phyloP scores from a whole-genome alignment of 805 yeast genomes.

The Candida ficus region DNA sequence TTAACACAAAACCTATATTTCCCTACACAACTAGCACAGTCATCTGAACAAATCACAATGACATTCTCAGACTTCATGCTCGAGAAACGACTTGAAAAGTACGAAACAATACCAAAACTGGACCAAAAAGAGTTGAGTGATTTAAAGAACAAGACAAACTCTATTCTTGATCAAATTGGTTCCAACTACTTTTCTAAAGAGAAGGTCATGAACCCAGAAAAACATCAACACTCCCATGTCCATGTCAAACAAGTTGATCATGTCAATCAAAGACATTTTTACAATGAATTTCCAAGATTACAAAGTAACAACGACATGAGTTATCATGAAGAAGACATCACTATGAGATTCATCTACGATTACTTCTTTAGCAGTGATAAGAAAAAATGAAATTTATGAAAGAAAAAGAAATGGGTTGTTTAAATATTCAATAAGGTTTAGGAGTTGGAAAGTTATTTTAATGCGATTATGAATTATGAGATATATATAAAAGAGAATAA shows the following conservation, averaged over 20 bases:
- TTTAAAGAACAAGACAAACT: background rate
- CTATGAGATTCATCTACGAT: constrained; percentile 22
- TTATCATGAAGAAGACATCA: constrained; percentile 25
- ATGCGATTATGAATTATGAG: no score
- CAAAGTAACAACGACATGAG: constrained; percentile 24
- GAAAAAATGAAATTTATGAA: constrained; percentile 5
- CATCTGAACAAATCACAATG: background rate
- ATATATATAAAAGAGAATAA: no score
- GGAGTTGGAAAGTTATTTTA: constrained; percentile 1
- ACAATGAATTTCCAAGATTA: constrained; percentile 25
- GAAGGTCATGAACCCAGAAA: constrained; percentile 9
- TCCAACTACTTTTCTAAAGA: constrained; percentile 6
- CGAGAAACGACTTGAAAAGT: constrained; percentile 16
- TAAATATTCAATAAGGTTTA: no score
- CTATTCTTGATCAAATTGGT: constrained; percentile 5
- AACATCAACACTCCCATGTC: constrained; percentile 10
- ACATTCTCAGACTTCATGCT: constrained; percentile 21
- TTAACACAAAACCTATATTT: no score
- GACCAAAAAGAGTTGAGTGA: background rate
- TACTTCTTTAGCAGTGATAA: constrained; percentile 17
- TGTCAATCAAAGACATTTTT: constrained; percentile 17
- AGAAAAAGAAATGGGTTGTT: no score
- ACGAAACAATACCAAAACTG: constrained; percentile 6
- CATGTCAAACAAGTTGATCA: constrained; percentile 12
- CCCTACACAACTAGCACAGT: background rate